Evolutionary conservation across 2,329 filamentous ascomycete genomes (phyloP).

Genomic region (Trichoderma breve): DNA sequence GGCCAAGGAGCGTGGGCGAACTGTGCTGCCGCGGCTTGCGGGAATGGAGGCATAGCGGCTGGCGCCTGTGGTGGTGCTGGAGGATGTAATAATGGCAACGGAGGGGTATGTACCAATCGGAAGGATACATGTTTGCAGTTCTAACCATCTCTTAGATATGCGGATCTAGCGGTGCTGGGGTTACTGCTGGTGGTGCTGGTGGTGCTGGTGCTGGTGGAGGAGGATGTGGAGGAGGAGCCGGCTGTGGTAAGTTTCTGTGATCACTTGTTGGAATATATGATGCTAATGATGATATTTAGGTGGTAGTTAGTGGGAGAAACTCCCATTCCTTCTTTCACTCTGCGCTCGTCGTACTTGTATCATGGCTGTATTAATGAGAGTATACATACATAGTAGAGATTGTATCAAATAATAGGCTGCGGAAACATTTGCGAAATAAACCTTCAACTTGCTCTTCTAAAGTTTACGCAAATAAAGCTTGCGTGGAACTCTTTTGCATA

Average conservation of each 20-base stretch:
- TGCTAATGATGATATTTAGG: not conserved
- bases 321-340: too few relatives aligned
- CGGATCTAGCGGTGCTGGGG: slow-evolving; percentile 21
- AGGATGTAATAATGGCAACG: slow-evolving; percentile 22
- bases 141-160: slow-evolving; percentile 1
- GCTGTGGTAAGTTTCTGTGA: slow-evolving; percentile 6
- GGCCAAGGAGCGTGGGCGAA: slow-evolving; percentile 40
- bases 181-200: slow-evolving; percentile 44
- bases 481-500: not conserved
- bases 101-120: not conserved
- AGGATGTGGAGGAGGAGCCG: slow-evolving; percentile 28
- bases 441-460: not conserved
- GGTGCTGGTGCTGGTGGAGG: slow-evolving; percentile 34
- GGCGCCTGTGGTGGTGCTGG: slow-evolving; percentile 35
- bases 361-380: not conserved
- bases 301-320: not conserved
- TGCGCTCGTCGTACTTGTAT: not conserved
- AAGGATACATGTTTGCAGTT: not conserved
- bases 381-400: not conserved
- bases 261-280: not conserved
- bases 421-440: not conserved
- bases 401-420: not conserved
- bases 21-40: slow-evolving; percentile 49
- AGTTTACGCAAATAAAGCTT: not conserved
- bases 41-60: slow-evolving; percentile 40